Evolutionary conservation across 192 early-diverging fungal species (phyloP), one percentile per base, ranked within the genome.

Genomic region (Mortierella antarctica): DNA sequence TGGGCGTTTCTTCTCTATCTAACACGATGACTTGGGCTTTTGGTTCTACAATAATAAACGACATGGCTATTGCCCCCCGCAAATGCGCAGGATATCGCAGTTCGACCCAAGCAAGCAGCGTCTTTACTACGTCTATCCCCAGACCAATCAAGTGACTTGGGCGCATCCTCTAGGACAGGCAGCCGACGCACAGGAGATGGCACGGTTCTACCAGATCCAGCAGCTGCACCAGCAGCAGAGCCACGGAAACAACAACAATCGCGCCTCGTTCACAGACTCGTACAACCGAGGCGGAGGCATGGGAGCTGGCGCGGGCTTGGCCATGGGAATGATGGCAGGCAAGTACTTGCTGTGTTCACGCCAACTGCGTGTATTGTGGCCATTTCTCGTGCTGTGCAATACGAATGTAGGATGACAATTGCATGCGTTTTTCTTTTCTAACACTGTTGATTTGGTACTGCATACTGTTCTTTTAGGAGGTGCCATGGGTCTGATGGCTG

Each of bases 251-350:
- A 13, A 14, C 46, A 62, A 46, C 17, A 61, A 53, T n/a, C 64
- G 55, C 17, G 18, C 57, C 23, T 18, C 41, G 57, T 71, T 70
- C 61, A 46, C 66, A 14, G 58, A 79, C 41, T 51, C 46, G 45
- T 79, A 79, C 46, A 79, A 71, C 58, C 67, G 75, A 10, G 62
- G 61, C 13, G 75, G 75, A 2, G 75, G 75, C n/a, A 70, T 79
- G 68, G 68, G 75, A n/a, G 21, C 75, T 9, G 75, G 75, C 0
- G 75, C 75, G 5, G 49, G 62, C 18, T 40, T 79, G 67, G 75
- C 75, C n/a, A 71, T 79, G 75, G 75, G 75, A 11, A 62, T 71
- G 69, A 45, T 79, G 31, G 69, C 75, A 3, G 67, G 71, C 60
- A 57, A 44, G 63, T 75, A 40, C n/a, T n/a, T n/a, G 8, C 21